Evolutionary conservation across 2,329 filamentous ascomycete species (phyloP), one percentile per base, ranked within the genome.

Genomic region (Lachnellula hyalina): DNA sequence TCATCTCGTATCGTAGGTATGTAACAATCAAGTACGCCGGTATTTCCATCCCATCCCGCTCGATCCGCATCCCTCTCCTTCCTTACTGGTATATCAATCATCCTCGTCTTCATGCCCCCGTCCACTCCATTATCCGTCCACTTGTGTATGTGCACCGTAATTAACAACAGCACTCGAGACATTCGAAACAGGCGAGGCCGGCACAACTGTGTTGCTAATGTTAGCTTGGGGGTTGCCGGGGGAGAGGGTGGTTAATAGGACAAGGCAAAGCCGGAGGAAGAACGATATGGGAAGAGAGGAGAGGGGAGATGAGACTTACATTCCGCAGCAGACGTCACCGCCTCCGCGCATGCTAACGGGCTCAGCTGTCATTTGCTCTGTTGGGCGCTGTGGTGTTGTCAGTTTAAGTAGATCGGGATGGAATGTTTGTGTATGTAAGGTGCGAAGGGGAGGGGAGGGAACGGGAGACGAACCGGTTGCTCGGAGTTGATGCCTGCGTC

Each of bases 351-450:
- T 63, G 51, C 52, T 56, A 5, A 62, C 55, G 23, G 65, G 63
- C 56, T 65, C 64, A 40, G 64, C 62, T 35, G 62, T 63, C 65
- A 67, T 67, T 52, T 64, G 56, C 56, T 67, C 64, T 17, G 49
- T 52, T 28, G 58, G 48, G 46, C 59, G 59, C 65, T 67, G 52
- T 19, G 23, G 28, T 11, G 2, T 11, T 2, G 8, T 11, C 1
- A 11, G 28, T 11, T 32, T 11, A 8, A 0, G 7, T 32, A 4
- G 28, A 32, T 32, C 28, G 8, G 8, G 28, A 32, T 32, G 32
- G 21, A 25, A n/a, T 53, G 50, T 59, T 73, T 71, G 36, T 71
- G 46, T 59, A 73, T 72, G 36, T 71, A 45, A 69, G 69, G 49
- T 69, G 45, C 60, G 64, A 45, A 19, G 47, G 19, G 36, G 8